phyloP scores from a whole-genome alignment of 2,329 filamentous ascomycete genomes.

The Cladosporium sp. region DNA sequence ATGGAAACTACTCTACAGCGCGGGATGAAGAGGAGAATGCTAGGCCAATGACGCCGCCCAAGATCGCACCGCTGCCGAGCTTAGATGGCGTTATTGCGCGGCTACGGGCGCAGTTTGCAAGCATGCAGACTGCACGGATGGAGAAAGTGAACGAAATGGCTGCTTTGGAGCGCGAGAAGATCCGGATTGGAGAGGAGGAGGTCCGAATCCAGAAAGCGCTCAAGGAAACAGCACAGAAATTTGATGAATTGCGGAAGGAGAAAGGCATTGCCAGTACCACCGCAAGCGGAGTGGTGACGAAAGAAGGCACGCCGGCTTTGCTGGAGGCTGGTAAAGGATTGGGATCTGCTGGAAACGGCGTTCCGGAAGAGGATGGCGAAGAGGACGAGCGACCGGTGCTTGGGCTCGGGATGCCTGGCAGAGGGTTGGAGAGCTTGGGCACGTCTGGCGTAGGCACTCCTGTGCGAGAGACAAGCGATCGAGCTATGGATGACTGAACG shows the following conservation, averaged over 20 bases:
- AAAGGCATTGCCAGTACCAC: constrained; percentile 38
- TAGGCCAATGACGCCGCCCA: constrained; percentile 62
- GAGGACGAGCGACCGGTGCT: constrained; percentile 10
- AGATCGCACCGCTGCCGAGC: constrained; percentile 75
- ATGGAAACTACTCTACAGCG: constrained; percentile 67
- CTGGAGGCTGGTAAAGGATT: constrained; percentile 1
- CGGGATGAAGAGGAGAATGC: constrained; percentile 32
- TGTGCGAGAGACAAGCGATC: neutral
- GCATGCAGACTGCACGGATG: constrained; percentile 61
- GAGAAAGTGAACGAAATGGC: constrained; percentile 64
- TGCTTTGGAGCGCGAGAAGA: constrained; percentile 67
- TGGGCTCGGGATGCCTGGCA: constrained; percentile 13
- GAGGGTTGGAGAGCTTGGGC: constrained; percentile 16
- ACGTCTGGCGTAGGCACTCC: neutral
- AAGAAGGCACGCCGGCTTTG: constrained; percentile 12
- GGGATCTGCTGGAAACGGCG: neutral
- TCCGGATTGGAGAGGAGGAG: constrained; percentile 68
- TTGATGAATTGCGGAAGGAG: constrained; percentile 58
- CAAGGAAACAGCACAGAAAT: constrained; percentile 75
- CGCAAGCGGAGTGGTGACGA: constrained; percentile 5
- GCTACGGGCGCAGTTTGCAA: constrained; percentile 61
- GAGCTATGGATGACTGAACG: constrained; percentile 13
- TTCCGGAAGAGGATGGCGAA: neutral
- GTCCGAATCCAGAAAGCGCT: constrained; percentile 77
- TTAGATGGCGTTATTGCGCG: constrained; percentile 66